Evolutionary conservation across 495 filamentous ascomycete species (phyloP).

Genomic region (Parmelia sp.): DNA sequence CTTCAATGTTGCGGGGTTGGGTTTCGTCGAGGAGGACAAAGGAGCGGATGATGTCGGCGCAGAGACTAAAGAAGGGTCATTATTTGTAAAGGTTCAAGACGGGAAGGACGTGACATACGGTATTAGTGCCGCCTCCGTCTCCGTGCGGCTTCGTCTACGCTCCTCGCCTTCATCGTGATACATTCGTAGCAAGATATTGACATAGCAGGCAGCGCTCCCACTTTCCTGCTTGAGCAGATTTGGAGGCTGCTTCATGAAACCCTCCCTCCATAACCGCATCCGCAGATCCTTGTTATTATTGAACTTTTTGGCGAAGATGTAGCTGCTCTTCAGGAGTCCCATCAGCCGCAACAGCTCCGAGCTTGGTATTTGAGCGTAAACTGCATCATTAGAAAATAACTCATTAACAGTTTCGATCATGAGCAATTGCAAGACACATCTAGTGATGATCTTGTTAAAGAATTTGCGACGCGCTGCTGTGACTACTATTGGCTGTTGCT

Average conservation of each 20-base stretch:
- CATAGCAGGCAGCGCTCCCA: conserved; percentile 86
- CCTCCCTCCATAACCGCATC: conserved; percentile 90
- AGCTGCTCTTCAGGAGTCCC: conserved; percentile 87
- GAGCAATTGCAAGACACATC: conserved; percentile 91
- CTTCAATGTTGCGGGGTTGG: conserved; percentile 90
- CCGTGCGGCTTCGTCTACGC: conserved; percentile 64
- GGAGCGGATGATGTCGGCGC: conserved; percentile 80
- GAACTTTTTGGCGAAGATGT: conserved; percentile 92
- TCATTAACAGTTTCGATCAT: conserved; percentile 99
- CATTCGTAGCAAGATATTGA: conserved; percentile 92
- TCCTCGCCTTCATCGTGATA: conserved; percentile 84
- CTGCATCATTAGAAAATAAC: conserved; percentile 92
- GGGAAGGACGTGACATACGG: conserved; percentile 49
- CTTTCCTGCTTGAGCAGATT: conserved; percentile 98
- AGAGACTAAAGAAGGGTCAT: conserved; percentile 49
- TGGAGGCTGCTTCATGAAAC: conserved; percentile 99
- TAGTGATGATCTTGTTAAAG: conserved; percentile 99
- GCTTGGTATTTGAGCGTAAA: conserved; percentile 89
- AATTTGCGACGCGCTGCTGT: conserved; percentile 89
- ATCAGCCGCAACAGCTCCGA: conserved; percentile 83
- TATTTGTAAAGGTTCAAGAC: not conserved
- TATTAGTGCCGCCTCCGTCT: conserved; percentile 86
- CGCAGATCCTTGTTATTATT: conserved; percentile 94
- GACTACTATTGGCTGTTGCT: conserved; percentile 83
- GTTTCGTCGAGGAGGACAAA: conserved; percentile 83